Percentiles rank a stretch among this genome's conserved stretches.
Evolutionary conservation across 768 basidiomycete genomes (phyloP).

Genomic region (Hortiboletus campestris): DNA sequence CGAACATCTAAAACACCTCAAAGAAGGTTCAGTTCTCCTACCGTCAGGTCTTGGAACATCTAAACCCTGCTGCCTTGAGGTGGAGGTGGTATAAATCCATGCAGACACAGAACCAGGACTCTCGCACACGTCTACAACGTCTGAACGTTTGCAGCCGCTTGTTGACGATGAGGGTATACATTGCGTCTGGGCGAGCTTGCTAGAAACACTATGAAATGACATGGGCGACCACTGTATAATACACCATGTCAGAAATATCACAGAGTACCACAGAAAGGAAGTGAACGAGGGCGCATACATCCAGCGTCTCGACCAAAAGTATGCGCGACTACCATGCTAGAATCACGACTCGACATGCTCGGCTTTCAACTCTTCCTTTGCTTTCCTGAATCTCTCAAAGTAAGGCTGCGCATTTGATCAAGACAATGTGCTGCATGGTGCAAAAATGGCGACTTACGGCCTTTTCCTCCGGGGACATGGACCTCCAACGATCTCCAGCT

Average conservation of each 20-base stretch:
- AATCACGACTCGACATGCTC: constrained; percentile 6
- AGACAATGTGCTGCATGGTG: neutral
- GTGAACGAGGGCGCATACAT: constrained; percentile 4
- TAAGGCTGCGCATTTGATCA: constrained; percentile 20
- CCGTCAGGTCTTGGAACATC: no score
- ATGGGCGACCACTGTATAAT: constrained; percentile 8
- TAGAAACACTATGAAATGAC: constrained; percentile 4
- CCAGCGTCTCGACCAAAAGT: neutral
- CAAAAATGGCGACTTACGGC: constrained; percentile 17
- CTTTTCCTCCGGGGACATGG: constrained; percentile 33
- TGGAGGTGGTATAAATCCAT: no score
- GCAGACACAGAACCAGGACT: no score
- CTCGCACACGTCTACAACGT: neutral
- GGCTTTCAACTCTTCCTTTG: constrained; percentile 12
- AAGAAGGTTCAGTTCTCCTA: no score
- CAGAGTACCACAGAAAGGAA: neutral
- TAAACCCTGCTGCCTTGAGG: no score
- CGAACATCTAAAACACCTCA: no score
- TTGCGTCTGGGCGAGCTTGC: neutral
- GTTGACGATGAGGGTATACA: constrained; percentile 1
- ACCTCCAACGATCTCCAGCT: constrained; percentile 30
- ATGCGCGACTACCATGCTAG: neutral
- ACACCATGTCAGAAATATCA: constrained; percentile 8
- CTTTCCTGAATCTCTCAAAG: constrained; percentile 15
- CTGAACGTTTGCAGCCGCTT: neutral